Base-by-base conservation (phyloP, 2,329 filamentous ascomycete genomes). In the Exophiala oligosperma region DNA sequence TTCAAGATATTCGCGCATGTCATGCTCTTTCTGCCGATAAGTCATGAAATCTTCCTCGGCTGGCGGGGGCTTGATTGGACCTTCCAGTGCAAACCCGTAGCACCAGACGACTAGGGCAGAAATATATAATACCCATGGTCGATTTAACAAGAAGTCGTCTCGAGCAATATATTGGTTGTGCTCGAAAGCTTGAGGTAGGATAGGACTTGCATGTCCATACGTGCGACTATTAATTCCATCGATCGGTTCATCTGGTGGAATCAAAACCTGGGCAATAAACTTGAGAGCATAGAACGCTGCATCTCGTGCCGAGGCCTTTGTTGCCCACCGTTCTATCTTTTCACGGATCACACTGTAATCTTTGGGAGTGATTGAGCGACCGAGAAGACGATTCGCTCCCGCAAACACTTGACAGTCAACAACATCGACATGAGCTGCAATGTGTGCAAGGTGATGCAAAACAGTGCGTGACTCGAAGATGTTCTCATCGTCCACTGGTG, bases 391-490 rank as follows among this genome's bases (percentile, higher is more conserved):
- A 66, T 88, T 90, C 1, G 93, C 91, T 7, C 92, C 87, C 4
- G 93, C 94, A 72, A 94, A 97, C 64, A 97, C 95, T 74, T 97
- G 93, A 68, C 92, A 93, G 72, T 97, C 93, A n/a, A 96, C 90
- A 54, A 97, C 91, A 70, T 97, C 93, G 24, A 96, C 92, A 70
- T 97, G 92, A 83, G 96, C 96, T 2, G 92, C 91, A 91, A 99
- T 97, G 73, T 97, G 94, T 0, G 94, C 94, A 11, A 99, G 79
- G 68, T 96, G 91, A 70, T 97, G 92, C 46, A 97, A 79, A 28
- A 96, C 93, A 2, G 89, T 95, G 21, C 91, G 85, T 62, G 89
- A 92, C 71, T 97, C 91, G 67, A 94, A 93, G 29, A 95, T 87
- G 66, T 87, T 87, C 61, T 89, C 85, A 67, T 88, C 85, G 44